phyloP scores from a whole-genome alignment of 2,329 filamentous ascomycete genomes.

The Pseudopyrenochaeta lycopersici region DNA sequence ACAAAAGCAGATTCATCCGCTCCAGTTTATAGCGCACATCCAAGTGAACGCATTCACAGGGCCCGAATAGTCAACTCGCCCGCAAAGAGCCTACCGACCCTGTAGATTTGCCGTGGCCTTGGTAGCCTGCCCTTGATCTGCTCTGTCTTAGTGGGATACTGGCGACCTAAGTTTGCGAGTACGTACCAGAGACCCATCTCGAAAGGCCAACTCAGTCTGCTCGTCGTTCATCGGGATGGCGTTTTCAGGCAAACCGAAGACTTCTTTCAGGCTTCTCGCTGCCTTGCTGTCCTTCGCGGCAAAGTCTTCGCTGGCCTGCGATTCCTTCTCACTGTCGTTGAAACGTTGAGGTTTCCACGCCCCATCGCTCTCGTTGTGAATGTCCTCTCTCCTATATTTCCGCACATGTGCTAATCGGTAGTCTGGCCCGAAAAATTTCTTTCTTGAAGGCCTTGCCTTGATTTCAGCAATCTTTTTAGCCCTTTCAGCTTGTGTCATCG shows the following conservation, averaged over 20 bases:
- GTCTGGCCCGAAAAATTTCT: conserved; percentile 34
- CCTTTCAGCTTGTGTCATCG: conserved; percentile 31
- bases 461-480: conserved; percentile 33
- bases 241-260: conserved; percentile 33
- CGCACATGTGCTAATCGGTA: conserved; percentile 27
- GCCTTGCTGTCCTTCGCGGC: background rate
- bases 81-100: conserved; percentile 30
- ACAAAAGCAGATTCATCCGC: background rate
- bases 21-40: too few species aligned
- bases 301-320: background rate
- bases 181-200: conserved; percentile 35
- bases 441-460: conserved; percentile 45
- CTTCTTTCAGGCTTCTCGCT: conserved; percentile 13
- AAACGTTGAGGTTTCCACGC: conserved; percentile 11
- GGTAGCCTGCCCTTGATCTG: conserved; percentile 32
- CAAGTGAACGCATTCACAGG: background rate
- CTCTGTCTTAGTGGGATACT: conserved; percentile 5
- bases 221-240: conserved; percentile 37
- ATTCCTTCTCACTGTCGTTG: background rate
- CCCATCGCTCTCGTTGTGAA: conserved; percentile 27
- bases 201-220: conserved; percentile 35
- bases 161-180: background rate
- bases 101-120: conserved; percentile 30
- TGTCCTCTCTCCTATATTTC: conserved; percentile 13
- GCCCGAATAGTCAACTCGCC: conserved; percentile 20